These are phyloP conservation scores for Myochromella boudieri DNA, from an alignment of 768 basidiomycete genomes.

Conservation along the genomic window DNA sequence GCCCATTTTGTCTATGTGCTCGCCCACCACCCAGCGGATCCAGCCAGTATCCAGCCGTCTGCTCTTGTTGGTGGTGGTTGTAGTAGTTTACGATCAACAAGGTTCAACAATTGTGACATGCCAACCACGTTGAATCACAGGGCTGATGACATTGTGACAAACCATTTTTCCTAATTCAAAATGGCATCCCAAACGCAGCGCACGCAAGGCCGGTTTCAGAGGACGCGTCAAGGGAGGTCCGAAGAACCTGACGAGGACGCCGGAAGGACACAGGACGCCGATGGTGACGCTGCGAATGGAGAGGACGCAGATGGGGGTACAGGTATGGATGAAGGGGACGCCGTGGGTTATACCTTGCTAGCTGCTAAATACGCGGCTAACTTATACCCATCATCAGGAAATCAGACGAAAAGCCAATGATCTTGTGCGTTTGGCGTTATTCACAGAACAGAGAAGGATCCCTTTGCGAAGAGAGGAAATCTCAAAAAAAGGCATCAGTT, in stretches of 20 bases:
- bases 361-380: neutral
- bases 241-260: constrained; percentile 37
- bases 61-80: too few relatives aligned
- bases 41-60: too few relatives aligned
- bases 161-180: constrained; percentile 45
- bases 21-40: too few relatives aligned
- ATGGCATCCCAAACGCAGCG: constrained; percentile 36
- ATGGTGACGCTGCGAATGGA: constrained; percentile 19
- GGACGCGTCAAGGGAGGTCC: constrained; percentile 25
- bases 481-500: constrained; percentile 67
- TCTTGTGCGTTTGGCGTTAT: constrained; percentile 80
- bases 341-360: constrained; percentile 18
- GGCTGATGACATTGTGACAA: too few relatives aligned
- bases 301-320: constrained; percentile 31
- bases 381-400: constrained; percentile 42
- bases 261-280: constrained; percentile 33
- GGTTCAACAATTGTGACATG: too few relatives aligned
- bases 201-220: constrained; percentile 35
- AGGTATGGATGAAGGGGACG: constrained; percentile 30
- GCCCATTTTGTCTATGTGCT: too few relatives aligned
- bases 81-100: too few relatives aligned
- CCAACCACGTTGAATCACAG: too few relatives aligned
- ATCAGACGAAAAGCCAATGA: constrained; percentile 64
- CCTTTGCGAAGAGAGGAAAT: constrained; percentile 82
- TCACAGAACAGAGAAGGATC: constrained; percentile 69